Base-by-base conservation (phyloP, 2,329 filamentous ascomycete genomes). In the Talaromyces sp. region DNA sequence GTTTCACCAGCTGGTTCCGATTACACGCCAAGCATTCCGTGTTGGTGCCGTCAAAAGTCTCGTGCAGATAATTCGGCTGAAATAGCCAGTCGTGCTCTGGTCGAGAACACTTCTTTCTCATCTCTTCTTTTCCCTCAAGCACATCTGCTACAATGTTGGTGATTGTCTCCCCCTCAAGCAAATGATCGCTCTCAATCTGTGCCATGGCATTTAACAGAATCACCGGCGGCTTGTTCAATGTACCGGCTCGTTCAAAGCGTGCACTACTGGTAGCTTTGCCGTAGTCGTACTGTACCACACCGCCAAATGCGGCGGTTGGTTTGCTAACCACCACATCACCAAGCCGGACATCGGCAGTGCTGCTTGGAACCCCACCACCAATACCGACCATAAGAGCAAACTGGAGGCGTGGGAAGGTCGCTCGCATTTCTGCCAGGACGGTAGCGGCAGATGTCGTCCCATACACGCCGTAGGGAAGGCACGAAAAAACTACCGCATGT, bases 301-400 rank as follows among this genome's bases (percentile, higher is more conserved):
- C 41, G 11, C 58, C 19, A 4, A 24, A 61, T 3, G 14, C 13
- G 5, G 39, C 24, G 13, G 24, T 35, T 24, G 58, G 58, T 27
- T 61, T 61, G 27, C 58, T 61, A 3, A 50, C 41, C 14, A 61
- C 58, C 16, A 49, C 58, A 47, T 61, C 58, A 37, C 58, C 58
- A 22, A 61, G 43, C n/a, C 58, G 41, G 13, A 61, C 14, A 50
- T 61, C 58, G 22, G 11, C 14, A 16, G 27, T 14, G 6, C 14
- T 5, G 37, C 58, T n/a, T 4, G 58, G 43, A 7, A 61, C 58
- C 3, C 58, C 58, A 7, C 58, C 58, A 1, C 41, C 58, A 11
- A 61, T 61, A 3, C 58, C 58, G 27, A 61, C 58, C 58, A 61
- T 24, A 4, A 61, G 9, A 5, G 16, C 58, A 37, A 61, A 61